Evolutionary conservation across 2,329 filamentous ascomycete species (phyloP).

Genomic region (Cytospora schulzeri): DNA sequence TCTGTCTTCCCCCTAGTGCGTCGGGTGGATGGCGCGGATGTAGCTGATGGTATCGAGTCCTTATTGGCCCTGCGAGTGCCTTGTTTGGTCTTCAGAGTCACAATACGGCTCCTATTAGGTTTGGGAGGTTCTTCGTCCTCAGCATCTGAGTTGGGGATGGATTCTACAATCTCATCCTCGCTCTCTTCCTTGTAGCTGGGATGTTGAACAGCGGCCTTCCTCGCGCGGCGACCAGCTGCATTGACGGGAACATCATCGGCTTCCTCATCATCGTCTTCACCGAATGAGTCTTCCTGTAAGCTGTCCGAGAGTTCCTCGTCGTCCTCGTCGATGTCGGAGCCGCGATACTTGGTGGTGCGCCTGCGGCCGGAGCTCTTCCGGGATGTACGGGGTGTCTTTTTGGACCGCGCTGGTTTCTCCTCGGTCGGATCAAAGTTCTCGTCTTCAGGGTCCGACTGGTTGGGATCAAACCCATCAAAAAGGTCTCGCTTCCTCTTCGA

Average conservation of each 20-base stretch:
- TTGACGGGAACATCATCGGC: constrained; percentile 47
- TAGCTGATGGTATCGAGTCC: constrained; percentile 24
- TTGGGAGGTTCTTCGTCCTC: constrained; percentile 33
- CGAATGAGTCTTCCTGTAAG: constrained; percentile 53
- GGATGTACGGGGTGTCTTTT: constrained; percentile 39
- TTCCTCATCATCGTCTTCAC: constrained; percentile 46
- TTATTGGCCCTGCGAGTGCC: constrained; percentile 26
- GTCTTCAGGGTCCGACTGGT: constrained; percentile 67
- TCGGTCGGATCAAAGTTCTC: constrained; percentile 64
- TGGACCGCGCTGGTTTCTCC: constrained; percentile 44
- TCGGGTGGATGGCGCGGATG: constrained; percentile 38
- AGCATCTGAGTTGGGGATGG: constrained; percentile 31
- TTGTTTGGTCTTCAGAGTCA: constrained; percentile 46
- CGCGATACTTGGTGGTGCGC: constrained; percentile 49
- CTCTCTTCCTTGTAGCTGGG: constrained; percentile 52
- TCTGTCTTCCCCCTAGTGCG: constrained; percentile 58
- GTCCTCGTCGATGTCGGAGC: constrained; percentile 65
- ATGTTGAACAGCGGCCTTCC: constrained; percentile 49
- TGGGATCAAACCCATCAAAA: constrained; percentile 64
- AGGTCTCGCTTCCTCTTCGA: constrained; percentile 59
- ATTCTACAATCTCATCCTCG: constrained; percentile 41
- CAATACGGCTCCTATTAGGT: constrained; percentile 42
- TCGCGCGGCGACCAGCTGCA: constrained; percentile 51
- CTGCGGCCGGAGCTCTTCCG: constrained; percentile 35
- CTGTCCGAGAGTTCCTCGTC: constrained; percentile 59